These are phyloP conservation scores for Cryptosporidium xiaoi DNA, from an alignment of 169 alveolate genomes.

Conservation along the genomic window DNA sequence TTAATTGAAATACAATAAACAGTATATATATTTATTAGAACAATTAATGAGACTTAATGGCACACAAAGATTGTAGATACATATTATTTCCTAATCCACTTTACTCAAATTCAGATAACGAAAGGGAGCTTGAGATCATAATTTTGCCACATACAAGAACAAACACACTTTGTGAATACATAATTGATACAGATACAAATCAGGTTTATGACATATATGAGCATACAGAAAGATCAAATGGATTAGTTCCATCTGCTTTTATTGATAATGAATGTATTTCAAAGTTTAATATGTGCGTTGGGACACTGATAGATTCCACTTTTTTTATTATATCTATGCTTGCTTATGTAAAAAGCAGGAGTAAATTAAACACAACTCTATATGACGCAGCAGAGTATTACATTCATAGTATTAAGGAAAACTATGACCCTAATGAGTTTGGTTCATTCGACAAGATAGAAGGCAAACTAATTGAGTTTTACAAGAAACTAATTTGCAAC, in stretches of 20 bases:
- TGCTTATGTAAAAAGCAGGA: slow-evolving; percentile 29
- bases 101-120: not conserved
- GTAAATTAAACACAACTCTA: slow-evolving; percentile 10
- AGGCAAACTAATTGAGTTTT: not conserved
- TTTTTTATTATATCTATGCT: slow-evolving; percentile 35
- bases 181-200: slow-evolving; percentile 3
- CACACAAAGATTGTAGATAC: slow-evolving; percentile 14
- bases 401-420: slow-evolving; percentile 13
- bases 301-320: slow-evolving; percentile 12
- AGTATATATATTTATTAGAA: too few relatives aligned
- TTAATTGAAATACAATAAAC: too few relatives aligned
- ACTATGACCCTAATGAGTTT: slow-evolving; percentile 2
- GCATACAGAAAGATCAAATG: slow-evolving; percentile 31
- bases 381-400: not conserved
- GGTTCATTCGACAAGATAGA: not conserved
- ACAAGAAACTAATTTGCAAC: slow-evolving; percentile 1
- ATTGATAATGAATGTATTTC: slow-evolving; percentile 40
- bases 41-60: not conserved
- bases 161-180: slow-evolving; percentile 26
- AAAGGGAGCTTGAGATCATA: not conserved
- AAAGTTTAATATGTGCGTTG: slow-evolving; percentile 35
- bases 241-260: slow-evolving; percentile 51
- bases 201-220: slow-evolving; percentile 38
- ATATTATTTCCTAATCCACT: slow-evolving; percentile 20
- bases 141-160: slow-evolving; percentile 35